Conservation (phyloP, 148 eudicot genomes). For the Vaccinium macrocarpon region DNA sequence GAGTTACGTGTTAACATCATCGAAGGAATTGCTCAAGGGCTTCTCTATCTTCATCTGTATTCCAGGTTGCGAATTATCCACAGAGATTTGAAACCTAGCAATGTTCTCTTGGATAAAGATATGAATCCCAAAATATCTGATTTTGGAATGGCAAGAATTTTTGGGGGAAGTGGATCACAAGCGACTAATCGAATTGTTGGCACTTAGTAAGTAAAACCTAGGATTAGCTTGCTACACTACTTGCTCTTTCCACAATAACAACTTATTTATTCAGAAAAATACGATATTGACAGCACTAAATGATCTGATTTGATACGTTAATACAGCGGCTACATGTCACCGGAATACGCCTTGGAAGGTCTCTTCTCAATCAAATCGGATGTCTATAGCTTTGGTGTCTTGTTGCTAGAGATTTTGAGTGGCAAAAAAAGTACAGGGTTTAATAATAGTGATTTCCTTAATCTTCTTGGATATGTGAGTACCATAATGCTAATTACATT, state of each 20-base stretch:
- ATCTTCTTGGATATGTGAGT: not conserved
- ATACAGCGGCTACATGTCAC: constrained; percentile 5
- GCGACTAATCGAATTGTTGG: not conserved
- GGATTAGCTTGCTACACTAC: not conserved
- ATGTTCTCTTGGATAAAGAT: constrained; percentile 27
- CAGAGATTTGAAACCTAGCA: constrained; percentile 36
- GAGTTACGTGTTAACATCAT: constrained; percentile 1
- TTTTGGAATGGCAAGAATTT: constrained; percentile 22
- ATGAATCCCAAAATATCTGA: constrained; percentile 30
- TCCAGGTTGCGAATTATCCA: constrained; percentile 34
- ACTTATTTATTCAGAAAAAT: not conserved
- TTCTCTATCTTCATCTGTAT: constrained; percentile 33
- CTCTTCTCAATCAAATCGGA: constrained; percentile 5
- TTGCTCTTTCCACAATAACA: not conserved
- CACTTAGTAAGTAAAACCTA: constrained; percentile 21
- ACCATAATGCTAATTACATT: not conserved
- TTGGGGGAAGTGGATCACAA: not conserved
- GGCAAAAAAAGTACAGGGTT: not conserved
- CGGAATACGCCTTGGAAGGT: not conserved
- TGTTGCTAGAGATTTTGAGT: constrained; percentile 6
- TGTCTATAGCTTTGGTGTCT: not conserved
- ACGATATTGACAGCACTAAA: not conserved
- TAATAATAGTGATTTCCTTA: not conserved
- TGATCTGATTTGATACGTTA: not conserved
- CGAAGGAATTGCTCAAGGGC: constrained; percentile 13